These are phyloP conservation scores for Talaromyces proteolyticus DNA, from an alignment of 495 filamentous ascomycete genomes.

Conservation along the genomic window DNA sequence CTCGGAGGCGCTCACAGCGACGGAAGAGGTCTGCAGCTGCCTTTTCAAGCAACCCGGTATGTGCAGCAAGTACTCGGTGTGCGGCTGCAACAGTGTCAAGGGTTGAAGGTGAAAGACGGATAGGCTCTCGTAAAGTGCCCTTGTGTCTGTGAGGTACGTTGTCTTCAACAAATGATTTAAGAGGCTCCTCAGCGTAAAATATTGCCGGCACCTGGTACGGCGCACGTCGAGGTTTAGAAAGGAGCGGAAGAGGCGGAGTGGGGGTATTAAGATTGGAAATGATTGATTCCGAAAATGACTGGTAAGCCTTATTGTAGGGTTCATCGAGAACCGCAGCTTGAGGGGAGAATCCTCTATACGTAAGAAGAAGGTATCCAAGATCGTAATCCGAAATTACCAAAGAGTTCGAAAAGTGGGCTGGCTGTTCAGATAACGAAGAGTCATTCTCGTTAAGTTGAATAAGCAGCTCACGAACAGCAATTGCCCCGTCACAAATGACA, in stretches of 20 bases:
- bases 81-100: slow-evolving; percentile 70
- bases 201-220: slow-evolving; percentile 64
- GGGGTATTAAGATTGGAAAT: slow-evolving; percentile 16
- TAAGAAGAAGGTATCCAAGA: slow-evolving; percentile 74
- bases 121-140: slow-evolving; percentile 58
- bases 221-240: slow-evolving; percentile 38
- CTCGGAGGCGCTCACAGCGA: slow-evolving; percentile 64
- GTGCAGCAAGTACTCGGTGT: slow-evolving; percentile 65
- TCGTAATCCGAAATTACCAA: slow-evolving; percentile 67
- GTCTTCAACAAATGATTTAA: slow-evolving; percentile 58
- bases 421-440: slow-evolving; percentile 20
- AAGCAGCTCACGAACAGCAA: slow-evolving; percentile 54
- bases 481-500: slow-evolving; percentile 57
- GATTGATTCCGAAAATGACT: slow-evolving; percentile 23
- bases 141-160: slow-evolving; percentile 55
- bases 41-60: slow-evolving; percentile 64
- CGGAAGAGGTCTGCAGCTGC: slow-evolving; percentile 81
- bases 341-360: slow-evolving; percentile 56
- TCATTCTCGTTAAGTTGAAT: slow-evolving; percentile 47
- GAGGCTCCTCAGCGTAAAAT: slow-evolving; percentile 51
- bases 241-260: slow-evolving; percentile 13
- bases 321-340: slow-evolving; percentile 62
- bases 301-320: slow-evolving; percentile 37
- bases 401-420: slow-evolving; percentile 48
- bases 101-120: slow-evolving; percentile 69